phyloP scores from a whole-genome alignment of 129 eudicot genomes.

The Escallonia rubra region DNA sequence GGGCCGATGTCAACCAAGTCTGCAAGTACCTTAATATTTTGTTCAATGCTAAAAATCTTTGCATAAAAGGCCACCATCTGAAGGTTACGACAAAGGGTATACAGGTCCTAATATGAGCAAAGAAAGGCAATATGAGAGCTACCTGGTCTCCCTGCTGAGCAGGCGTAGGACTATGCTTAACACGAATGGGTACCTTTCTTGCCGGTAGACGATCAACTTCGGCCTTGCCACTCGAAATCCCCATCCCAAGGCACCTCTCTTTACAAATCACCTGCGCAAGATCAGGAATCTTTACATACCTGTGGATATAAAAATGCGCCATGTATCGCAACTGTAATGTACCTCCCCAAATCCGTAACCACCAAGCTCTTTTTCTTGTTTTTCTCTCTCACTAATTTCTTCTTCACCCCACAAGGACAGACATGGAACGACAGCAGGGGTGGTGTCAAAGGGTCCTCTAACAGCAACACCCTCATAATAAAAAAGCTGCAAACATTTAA shows the following conservation, averaged over 20 bases:
- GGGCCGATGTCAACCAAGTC: too few species aligned
- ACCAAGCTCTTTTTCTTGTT: constrained; percentile 74
- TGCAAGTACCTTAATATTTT: too few species aligned
- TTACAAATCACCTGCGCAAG: constrained; percentile 57
- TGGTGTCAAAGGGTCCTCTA: constrained; percentile 52
- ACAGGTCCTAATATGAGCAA: background rate
- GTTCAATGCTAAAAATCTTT: too few species aligned
- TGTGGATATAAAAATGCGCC: background rate
- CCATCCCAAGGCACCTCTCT: constrained; percentile 77
- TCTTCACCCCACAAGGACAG: constrained; percentile 77
- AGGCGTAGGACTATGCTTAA: constrained; percentile 35
- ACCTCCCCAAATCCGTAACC: constrained; percentile 89
- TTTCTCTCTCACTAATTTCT: constrained; percentile 75
- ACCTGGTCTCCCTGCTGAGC: constrained; percentile 55
- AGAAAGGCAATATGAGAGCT: background rate
- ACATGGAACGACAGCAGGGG: constrained; percentile 61
- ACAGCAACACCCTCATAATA: constrained; percentile 78
- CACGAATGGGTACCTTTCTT: constrained; percentile 29
- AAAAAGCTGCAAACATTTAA: constrained; percentile 43
- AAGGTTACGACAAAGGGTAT: background rate
- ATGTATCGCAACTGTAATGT: constrained; percentile 10
- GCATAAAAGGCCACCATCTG: too few species aligned
- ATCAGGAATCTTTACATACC: constrained; percentile 8
- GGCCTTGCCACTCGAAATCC: constrained; percentile 33
- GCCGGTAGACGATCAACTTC: constrained; percentile 32